These are phyloP conservation scores for Dictyostelium capitatum DNA, from an alignment of 78 protist species.

Conservation along the genomic window DNA sequence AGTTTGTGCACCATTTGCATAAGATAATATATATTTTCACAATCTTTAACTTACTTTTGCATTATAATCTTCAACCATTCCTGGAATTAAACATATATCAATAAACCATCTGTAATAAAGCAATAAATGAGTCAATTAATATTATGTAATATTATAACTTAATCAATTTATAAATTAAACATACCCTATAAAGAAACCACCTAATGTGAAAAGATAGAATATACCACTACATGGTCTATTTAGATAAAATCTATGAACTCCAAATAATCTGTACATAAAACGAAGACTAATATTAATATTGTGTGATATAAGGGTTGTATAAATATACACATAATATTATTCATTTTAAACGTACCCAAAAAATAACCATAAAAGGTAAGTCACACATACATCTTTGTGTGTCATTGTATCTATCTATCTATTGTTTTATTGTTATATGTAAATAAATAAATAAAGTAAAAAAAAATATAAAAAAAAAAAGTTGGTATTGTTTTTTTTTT, in stretches of 20 bases:
- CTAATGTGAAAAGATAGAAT: conserved; percentile 28
- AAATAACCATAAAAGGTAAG: neutral
- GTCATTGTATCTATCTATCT: neutral
- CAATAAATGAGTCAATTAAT: neutral
- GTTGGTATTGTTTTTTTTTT: no score
- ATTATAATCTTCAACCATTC: conserved; percentile 35
- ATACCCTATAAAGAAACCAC: conserved; percentile 40
- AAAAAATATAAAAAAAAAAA: no score
- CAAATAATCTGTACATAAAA: neutral
- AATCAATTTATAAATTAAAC: no score
- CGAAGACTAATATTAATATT: neutral
- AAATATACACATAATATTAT: neutral
- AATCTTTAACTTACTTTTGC: neutral
- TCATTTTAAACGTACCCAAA: neutral
- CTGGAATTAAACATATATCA: conserved; percentile 39
- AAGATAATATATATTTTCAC: no score
- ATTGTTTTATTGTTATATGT: no score
- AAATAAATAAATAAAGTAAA: no score
- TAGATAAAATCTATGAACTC: conserved; percentile 47
- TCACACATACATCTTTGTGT: neutral
- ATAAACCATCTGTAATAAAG: neutral
- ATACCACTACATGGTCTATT: conserved; percentile 38
- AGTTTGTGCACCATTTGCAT: neutral
- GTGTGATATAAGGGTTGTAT: neutral
- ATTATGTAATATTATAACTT: no score